A percentile compares a stretch with the other conserved stretches of the same genome.
phyloP scores from a whole-genome alignment of 2,329 filamentous ascomycete species.

The Aspergillus fumigatus region DNA sequence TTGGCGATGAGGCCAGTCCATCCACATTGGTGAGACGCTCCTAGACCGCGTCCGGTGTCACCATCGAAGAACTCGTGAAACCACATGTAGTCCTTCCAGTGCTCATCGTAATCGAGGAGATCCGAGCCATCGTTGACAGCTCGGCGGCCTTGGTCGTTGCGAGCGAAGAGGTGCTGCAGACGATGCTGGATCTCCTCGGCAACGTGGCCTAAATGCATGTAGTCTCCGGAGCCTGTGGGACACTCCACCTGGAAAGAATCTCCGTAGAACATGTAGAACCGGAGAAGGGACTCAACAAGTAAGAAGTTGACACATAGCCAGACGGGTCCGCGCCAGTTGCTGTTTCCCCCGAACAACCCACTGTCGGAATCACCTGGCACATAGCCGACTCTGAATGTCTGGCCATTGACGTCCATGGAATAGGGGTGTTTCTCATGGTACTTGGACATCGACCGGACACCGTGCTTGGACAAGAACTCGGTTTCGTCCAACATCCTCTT shows the following conservation, averaged over 20 bases:
- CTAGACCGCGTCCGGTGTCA: conserved; percentile 80
- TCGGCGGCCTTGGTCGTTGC: conserved; percentile 77
- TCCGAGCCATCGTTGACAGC: conserved; percentile 85
- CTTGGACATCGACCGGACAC: conserved; percentile 88
- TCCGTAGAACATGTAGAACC: conserved; percentile 96
- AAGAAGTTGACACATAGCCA: conserved; percentile 97
- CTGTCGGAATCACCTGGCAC: conserved; percentile 95
- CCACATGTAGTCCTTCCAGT: conserved; percentile 93
- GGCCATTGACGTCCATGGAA: conserved; percentile 92
- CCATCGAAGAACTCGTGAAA: conserved; percentile 98
- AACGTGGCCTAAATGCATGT: conserved; percentile 92
- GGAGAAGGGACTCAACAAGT: conserved; percentile 86
- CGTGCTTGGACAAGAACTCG: conserved; percentile 86
- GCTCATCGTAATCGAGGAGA: conserved; percentile 79
- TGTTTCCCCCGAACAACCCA: conserved; percentile 92
- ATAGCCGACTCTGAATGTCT: conserved; percentile 82
- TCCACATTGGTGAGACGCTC: conserved; percentile 89
- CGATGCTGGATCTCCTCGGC: conserved; percentile 94
- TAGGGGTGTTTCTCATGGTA: conserved; percentile 85
- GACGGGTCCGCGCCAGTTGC: conserved; percentile 94
- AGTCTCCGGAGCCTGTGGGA: conserved; percentile 85
- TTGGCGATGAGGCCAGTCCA: conserved; percentile 96
- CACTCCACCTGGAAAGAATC: conserved; percentile 86
- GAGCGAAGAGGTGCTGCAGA: conserved; percentile 83
- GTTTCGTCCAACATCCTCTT: conserved; percentile 89